A percentile compares a stretch with the other conserved stretches of the same genome.
Conservation (phyloP, 805 yeast species). For the Teunomyces cretensis region DNA sequence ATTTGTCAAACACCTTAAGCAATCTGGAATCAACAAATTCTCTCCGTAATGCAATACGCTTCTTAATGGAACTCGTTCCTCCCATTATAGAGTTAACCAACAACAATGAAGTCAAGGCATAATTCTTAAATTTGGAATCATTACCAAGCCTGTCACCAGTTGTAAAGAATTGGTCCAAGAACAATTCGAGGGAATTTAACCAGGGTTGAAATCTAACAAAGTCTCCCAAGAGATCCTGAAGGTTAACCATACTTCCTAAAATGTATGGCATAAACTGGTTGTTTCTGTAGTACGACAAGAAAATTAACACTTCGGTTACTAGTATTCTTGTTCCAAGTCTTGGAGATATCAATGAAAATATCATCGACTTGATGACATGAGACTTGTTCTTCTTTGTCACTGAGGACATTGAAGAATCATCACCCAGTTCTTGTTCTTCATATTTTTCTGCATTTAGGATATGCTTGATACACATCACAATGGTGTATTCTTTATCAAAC, state of each 20-base stretch:
- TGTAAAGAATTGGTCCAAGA: slow-evolving; percentile 31
- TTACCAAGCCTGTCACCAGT: slow-evolving; percentile 10
- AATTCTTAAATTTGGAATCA: slow-evolving; percentile 28
- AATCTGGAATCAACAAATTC: slow-evolving; percentile 39
- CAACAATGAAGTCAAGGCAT: slow-evolving; percentile 35
- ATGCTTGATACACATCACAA: slow-evolving; percentile 38
- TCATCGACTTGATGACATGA: slow-evolving; percentile 36
- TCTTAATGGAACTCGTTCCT: slow-evolving; percentile 25
- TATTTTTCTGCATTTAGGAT: slow-evolving; percentile 27
- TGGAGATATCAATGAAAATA: slow-evolving; percentile 40
- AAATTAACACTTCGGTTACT: slow-evolving; percentile 44
- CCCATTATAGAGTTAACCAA: slow-evolving; percentile 34
- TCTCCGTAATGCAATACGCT: slow-evolving; percentile 30
- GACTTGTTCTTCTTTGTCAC: slow-evolving; percentile 22
- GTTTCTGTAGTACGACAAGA: slow-evolving; percentile 28
- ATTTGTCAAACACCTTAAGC: slow-evolving; percentile 34
- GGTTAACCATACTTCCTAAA: slow-evolving; percentile 29
- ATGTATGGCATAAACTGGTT: slow-evolving; percentile 24
- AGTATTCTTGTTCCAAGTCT: slow-evolving; percentile 38
- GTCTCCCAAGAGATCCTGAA: slow-evolving; percentile 38
- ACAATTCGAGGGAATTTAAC: slow-evolving; percentile 36
- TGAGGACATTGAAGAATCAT: slow-evolving; percentile 9
- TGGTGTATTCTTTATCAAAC: slow-evolving; percentile 38
- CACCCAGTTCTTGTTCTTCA: slow-evolving; percentile 12
- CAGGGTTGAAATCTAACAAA: slow-evolving; percentile 41